Base-by-base conservation (phyloP, 768 basidiomycete genomes). In the Cantharellus cinnabarinus region DNA sequence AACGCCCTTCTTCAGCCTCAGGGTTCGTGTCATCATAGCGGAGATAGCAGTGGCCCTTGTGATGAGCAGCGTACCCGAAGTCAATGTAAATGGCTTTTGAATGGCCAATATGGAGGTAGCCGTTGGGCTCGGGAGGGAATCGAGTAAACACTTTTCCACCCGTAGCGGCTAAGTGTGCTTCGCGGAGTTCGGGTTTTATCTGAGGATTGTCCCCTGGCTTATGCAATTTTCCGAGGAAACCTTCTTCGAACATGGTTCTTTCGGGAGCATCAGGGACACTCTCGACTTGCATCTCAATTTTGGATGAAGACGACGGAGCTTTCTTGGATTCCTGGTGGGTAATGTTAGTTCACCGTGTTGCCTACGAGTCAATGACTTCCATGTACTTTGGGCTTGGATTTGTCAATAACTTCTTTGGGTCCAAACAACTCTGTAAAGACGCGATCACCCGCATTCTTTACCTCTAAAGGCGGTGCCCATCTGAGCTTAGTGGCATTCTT, bases 1-100 rank as follows among this genome's bases (percentile, higher is more conserved):
- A 99, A 63, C 80, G 75, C 41, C 80, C 90, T 72, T 99, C 95
- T 69, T 99, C 95, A 60, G 90, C 90, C 71, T 95, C 91, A 0
- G 95, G 95, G 69, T 99, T 99, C 40, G 95, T 99, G 70, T 99
- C 95, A 68, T 99, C 95, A 66, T 88, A 99, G 59, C 95, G 81
- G 50, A 99, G 76, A 69, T 95, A 98, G 62, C 87, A 88, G 66
- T 84, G 81, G 42, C 95, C 95, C n/a, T 80, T 79, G 67, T 95
- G 77, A 69, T 91, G 81, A 10, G 90, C 89, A 41, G 95, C 95
- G 68, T 89, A 99, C n/a, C 95, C 95, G 69, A 98, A 99, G 70
- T 93, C 87, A 62, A 98, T 82, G 66, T 95, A 94, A 66, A 99
- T 97, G 2, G 95, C 94, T 68, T 99, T 99, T 56, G 93, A 97